Evolutionary conservation across 2,329 filamentous ascomycete species (phyloP).

Genomic region (Mycosphaerella sp.): DNA sequence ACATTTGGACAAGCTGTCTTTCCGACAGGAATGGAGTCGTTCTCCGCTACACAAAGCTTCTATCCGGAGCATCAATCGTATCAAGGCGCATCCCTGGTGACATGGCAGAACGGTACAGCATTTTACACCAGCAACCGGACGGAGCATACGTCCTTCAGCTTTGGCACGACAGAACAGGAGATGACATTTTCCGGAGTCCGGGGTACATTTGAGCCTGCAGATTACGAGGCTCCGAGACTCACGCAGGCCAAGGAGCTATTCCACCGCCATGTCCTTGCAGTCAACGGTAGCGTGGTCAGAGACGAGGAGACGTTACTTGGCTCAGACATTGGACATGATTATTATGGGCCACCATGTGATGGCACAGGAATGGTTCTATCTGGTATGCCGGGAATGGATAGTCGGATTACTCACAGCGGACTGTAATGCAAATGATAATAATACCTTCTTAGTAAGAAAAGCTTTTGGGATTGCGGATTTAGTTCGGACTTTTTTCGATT

Average conservation of each 20-base stretch:
- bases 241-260: constrained; percentile 46
- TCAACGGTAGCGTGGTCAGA: constrained; percentile 48
- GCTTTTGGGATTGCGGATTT: too few relatives aligned
- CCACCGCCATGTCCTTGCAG: constrained; percentile 49
- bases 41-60: constrained; percentile 29
- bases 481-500: too few relatives aligned
- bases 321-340: constrained; percentile 9
- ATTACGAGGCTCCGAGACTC: constrained; percentile 14
- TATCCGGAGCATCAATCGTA: constrained; percentile 22
- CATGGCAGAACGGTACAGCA: constrained; percentile 54
- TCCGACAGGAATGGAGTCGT: constrained; percentile 56
- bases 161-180: constrained; percentile 52
- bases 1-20: constrained; percentile 48
- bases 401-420: constrained; percentile 6
- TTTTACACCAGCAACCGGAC: constrained; percentile 47
- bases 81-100: constrained; percentile 42
- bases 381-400: constrained; percentile 19
- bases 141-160: constrained; percentile 46
- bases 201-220: constrained; percentile 2
- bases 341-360: constrained; percentile 3
- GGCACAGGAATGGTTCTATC: constrained; percentile 14
- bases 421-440: too few relatives aligned
- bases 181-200: constrained; percentile 50
- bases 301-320: constrained; percentile 42
- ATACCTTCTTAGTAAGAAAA: too few relatives aligned